Percentiles rank a stretch among this genome's conserved stretches.
These are phyloP conservation scores for Symbiodinium pilosum DNA, from an alignment of 73 alveolate genomes.

Conservation along the genomic window DNA sequence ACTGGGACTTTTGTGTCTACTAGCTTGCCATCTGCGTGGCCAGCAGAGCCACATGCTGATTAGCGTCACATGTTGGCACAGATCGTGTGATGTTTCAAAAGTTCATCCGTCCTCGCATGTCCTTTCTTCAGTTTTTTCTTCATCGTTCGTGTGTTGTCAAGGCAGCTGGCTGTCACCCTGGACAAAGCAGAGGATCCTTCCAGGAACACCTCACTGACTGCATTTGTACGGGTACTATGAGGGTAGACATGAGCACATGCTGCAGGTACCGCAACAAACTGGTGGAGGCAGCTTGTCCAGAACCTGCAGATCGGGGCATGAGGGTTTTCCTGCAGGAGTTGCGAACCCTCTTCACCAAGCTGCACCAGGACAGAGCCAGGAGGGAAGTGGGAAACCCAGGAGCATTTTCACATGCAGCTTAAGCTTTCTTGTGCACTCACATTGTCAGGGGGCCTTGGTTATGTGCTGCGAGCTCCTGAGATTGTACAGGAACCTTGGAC, in stretches of 20 bases:
- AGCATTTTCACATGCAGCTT: neutral
- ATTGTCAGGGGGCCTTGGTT: slow-evolving; percentile 55
- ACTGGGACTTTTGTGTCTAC: neutral
- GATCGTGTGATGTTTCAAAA: too few relatives aligned
- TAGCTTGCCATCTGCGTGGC: too few relatives aligned
- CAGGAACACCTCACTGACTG: neutral
- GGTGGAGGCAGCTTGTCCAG: slow-evolving; percentile 57
- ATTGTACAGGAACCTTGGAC: slow-evolving; percentile 71
- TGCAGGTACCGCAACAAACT: slow-evolving; percentile 46
- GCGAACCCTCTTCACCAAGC: neutral
- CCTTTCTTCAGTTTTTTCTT: too few relatives aligned
- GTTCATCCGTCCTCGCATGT: too few relatives aligned
- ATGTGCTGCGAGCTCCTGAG: slow-evolving; percentile 70
- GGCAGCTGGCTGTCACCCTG: slow-evolving; percentile 55
- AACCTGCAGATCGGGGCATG: too few relatives aligned
- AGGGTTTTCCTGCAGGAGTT: neutral
- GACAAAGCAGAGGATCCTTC: slow-evolving; percentile 15
- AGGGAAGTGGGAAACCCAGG: slow-evolving; percentile 15
- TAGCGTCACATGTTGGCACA: too few relatives aligned
- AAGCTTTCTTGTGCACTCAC: neutral
- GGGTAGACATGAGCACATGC: too few relatives aligned
- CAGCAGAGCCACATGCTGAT: too few relatives aligned
- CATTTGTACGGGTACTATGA: too few relatives aligned
- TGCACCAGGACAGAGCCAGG: slow-evolving; percentile 66
- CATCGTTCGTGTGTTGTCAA: too few relatives aligned